Percentiles rank a stretch among this genome's conserved stretches.
Conservation (phyloP, 2,329 filamentous ascomycete genomes). For the Talaromyces sp. region DNA sequence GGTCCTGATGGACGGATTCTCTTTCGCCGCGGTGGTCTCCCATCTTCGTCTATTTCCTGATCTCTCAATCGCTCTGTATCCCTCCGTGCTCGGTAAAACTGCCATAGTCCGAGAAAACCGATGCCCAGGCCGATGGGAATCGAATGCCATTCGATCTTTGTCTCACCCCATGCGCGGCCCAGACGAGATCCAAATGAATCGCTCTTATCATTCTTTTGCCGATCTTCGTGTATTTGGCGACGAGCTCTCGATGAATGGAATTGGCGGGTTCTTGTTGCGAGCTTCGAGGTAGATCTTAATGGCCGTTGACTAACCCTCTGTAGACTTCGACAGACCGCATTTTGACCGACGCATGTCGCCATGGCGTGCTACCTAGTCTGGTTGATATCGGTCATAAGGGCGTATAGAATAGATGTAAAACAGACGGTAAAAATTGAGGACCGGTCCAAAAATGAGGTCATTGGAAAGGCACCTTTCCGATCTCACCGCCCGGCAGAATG, state of each 20-base stretch:
- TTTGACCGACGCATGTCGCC: slow-evolving; percentile 2
- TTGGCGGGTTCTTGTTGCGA: slow-evolving; percentile 6
- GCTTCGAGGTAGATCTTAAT: slow-evolving; percentile 4
- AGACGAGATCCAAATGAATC: slow-evolving; percentile 58
- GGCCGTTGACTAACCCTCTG: slow-evolving; percentile 21
- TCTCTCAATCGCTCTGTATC: slow-evolving; percentile 47
- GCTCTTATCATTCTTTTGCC: slow-evolving; percentile 38
- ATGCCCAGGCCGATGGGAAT: slow-evolving; percentile 85
- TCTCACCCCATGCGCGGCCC: slow-evolving; percentile 57
- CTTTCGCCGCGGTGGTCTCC: slow-evolving; percentile 50
- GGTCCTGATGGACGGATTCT: slow-evolving; percentile 78
- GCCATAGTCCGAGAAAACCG: slow-evolving; percentile 75
- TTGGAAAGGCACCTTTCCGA: not conserved
- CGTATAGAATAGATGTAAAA: not conserved
- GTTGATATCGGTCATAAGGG: not conserved
- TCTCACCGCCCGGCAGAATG: slow-evolving; percentile 18
- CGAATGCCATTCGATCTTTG: slow-evolving; percentile 79
- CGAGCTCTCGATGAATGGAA: slow-evolving; percentile 43
- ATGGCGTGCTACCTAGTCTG: slow-evolving; percentile 1
- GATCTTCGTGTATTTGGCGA: slow-evolving; percentile 37
- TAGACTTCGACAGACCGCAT: slow-evolving; percentile 22
- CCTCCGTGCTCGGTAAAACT: slow-evolving; percentile 71
- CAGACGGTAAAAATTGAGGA: too few species aligned
- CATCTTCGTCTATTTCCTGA: slow-evolving; percentile 41
- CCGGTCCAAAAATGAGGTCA: slow-evolving; percentile 15